Percentiles rank a stretch among this genome's conserved stretches.
phyloP scores from a whole-genome alignment of 192 early-diverging fungal species.

The Haplosporangium gracile region DNA sequence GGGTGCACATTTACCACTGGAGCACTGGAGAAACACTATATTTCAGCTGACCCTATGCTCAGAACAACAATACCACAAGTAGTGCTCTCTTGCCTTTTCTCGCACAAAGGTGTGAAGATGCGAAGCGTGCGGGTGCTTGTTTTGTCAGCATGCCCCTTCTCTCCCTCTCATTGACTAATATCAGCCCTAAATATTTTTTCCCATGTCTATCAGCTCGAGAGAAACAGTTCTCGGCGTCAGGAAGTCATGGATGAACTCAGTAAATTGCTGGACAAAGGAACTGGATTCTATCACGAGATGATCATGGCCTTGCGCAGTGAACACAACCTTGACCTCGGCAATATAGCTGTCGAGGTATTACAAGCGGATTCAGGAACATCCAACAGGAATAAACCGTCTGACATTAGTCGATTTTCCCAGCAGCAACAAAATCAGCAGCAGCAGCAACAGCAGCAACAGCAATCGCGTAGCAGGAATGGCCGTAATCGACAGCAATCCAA shows the following conservation, averaged over 20 bases:
- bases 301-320: constrained; percentile 60
- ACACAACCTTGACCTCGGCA: constrained; percentile 61
- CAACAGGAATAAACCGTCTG: constrained; percentile 19
- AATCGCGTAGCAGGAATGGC: constrained; percentile 15
- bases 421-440: not conserved
- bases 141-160: not conserved
- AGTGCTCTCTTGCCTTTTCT: not conserved
- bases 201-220: constrained; percentile 33
- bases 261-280: constrained; percentile 61
- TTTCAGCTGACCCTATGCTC: not conserved
- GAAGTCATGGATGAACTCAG: constrained; percentile 57
- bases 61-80: not conserved
- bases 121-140: not conserved
- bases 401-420: not conserved
- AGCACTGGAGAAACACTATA: not conserved
- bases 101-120: not conserved
- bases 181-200: not conserved
- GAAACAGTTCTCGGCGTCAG: constrained; percentile 41
- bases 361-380: constrained; percentile 3
- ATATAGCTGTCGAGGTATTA: constrained; percentile 60
- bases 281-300: constrained; percentile 69
- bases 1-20: not conserved
- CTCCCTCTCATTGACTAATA: not conserved
- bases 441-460: not conserved
- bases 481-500: constrained; percentile 33